Evolutionary conservation across 352 stramenopile genomes (phyloP), one percentile per base, ranked within the genome.

Genomic region (Pythium coloratum): DNA sequence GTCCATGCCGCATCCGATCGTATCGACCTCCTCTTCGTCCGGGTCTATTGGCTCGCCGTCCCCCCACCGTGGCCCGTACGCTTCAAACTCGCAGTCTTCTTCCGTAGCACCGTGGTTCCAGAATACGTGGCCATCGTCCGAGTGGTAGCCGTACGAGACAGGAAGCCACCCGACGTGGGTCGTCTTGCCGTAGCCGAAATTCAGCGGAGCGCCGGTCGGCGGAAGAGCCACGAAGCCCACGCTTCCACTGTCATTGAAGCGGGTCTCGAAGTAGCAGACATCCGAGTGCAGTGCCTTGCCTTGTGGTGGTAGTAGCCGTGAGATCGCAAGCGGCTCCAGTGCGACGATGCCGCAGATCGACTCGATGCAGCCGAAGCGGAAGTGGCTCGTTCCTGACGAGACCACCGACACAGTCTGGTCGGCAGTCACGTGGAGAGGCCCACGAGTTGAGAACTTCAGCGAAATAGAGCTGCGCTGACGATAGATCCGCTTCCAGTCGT

Each of bases 131-230:
- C 69, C 65, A 54, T 76, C 62, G 51, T 84, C 71, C 13, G 68
- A 64, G 54, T 84, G 76, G 65, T 76, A 81, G 33, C 76, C 76
- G 51, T 78, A 80, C 10, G 76, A 81, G 8, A 70, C 44, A 0
- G 73, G 66, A 26, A 59, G 65, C 76, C 76, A 83, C 5, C 76
- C 76, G 2, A 83, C 62, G 62, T 83, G 76, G 49, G 34, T 36
- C 26, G 70, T 66, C 5, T 67, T 71, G 18, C 73, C 73, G 53
- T 69, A 72, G 13, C 76, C 73, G 30, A 81, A 83, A 13, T 38
- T 62, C 2, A 33, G 33, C 13, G 44, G 62, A 33, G 69, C 55
- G 1, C 34, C 18, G 2, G 49, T 12, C 7, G 24, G 38, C 2
- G 53, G 55, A 32, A 75, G 36, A 0, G 57, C 57, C 3, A 73